These are phyloP conservation scores for Tephrocybe sp. DNA, from an alignment of 768 basidiomycete genomes.

Conservation along the genomic window DNA sequence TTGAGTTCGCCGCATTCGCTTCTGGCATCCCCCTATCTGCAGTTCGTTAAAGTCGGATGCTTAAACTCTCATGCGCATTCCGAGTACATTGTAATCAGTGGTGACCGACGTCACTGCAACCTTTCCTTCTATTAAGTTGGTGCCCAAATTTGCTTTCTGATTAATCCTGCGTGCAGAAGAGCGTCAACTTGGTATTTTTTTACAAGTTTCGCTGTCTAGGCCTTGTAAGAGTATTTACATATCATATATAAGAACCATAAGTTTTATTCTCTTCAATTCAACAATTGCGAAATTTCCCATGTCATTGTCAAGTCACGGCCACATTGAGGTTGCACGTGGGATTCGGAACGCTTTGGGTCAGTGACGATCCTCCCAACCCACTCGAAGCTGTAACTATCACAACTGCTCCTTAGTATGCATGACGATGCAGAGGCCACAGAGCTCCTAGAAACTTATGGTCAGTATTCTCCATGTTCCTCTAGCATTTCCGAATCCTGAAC, in stretches of 20 bases:
- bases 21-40: slow-evolving; percentile 11
- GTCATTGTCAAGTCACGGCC: too few species aligned
- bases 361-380: neutral
- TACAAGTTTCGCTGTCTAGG: too few species aligned
- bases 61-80: slow-evolving; percentile 95
- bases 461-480: slow-evolving; percentile 16
- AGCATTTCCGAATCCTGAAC: slow-evolving; percentile 3
- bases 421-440: slow-evolving; percentile 87
- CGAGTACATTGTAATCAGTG: too few species aligned
- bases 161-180: slow-evolving; percentile 1
- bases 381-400: slow-evolving; percentile 9
- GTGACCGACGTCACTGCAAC: too few species aligned
- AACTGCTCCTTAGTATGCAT: slow-evolving; percentile 43
- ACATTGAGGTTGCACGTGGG: too few species aligned
- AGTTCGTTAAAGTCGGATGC: slow-evolving; percentile 92
- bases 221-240: too few species aligned
- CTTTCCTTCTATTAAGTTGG: slow-evolving; percentile 97
- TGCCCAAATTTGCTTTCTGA: too few species aligned
- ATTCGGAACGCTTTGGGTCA: neutral
- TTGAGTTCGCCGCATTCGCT: neutral
- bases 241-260: too few species aligned
- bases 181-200: too few species aligned
- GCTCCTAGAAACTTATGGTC: slow-evolving; percentile 92
- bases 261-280: too few species aligned
- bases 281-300: too few species aligned